Evolutionary conservation across 768 basidiomycete genomes (phyloP), one percentile per base, ranked within the genome.

Genomic region (Suillus hirtellus): DNA sequence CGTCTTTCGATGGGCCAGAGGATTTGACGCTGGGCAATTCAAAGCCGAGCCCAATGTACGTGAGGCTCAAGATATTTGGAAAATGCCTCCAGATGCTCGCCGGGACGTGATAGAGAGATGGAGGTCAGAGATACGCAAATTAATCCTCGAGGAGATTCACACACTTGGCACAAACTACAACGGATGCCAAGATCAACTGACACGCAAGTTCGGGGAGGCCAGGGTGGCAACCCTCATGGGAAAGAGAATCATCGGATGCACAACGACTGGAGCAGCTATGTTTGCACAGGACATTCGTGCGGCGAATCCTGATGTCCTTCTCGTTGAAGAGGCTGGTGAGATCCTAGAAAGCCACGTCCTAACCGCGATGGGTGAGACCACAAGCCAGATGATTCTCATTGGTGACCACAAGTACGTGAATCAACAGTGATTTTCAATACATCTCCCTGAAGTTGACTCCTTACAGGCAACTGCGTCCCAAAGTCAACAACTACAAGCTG

Each of bases 311-410:
- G 77, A 80, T 10, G 80, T 90, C 1, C 70, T 90, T 4, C 75
- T 90, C 1, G 88, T 90, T 1, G 89, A 90, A 67, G 89, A 90
- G 71, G 89, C 89, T 0, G 89, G 89, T 7, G 89, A 90, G 67
- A 89, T 89, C 50, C 70, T 90, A 2, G 89, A 89, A 68, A 86
- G 84, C 63, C 89, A 90, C 66, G 74, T 88, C 43, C 65, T 90
- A 44, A 87, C 87, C 0, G 82, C 89, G 0, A 72, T 90, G 4
- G 81, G 81, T 0, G 62, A 63, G 2, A 62, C 76, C 1, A 82
- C 82, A 0, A 72, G 75, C 4, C 86, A 89, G 37, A 69, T 89
- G 60, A 84, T 90, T 66, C 76, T 90, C 5, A 90, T 90, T 37
- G 89, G 89, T 0, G 89, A 90, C 67, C 89, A 90, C 72, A 84